Evolutionary conservation across 768 basidiomycete genomes (phyloP).

Genomic region (Amanita inopinata): DNA sequence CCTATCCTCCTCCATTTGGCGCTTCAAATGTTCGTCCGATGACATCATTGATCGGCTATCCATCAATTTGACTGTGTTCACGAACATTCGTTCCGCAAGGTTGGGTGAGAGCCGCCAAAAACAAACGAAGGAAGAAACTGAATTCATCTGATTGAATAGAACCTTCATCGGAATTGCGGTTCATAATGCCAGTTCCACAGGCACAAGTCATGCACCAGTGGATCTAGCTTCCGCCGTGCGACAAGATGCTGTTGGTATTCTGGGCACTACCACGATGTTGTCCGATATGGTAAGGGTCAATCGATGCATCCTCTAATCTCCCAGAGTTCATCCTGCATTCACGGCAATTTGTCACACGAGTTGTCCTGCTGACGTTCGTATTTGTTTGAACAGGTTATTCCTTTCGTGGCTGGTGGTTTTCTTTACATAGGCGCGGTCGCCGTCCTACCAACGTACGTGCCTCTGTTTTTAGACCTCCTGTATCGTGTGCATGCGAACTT

Average conservation of each 20-base stretch:
- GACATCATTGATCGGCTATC: conserved; percentile 4
- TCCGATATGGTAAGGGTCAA: conserved; percentile 65
- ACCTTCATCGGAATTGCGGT: conserved; percentile 86
- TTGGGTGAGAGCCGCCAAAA: conserved; percentile 25
- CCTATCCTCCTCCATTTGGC: not conserved
- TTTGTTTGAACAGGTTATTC: conserved; percentile 53
- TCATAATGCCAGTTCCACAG: conserved; percentile 60
- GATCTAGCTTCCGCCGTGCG: conserved; percentile 73
- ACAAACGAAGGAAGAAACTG: not conserved
- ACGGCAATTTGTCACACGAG: conserved; percentile 12
- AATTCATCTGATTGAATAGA: conserved; percentile 23
- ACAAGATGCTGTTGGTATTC: conserved; percentile 64
- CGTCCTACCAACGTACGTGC: conserved; percentile 76
- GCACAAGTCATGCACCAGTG: conserved; percentile 25
- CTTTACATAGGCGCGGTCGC: conserved; percentile 91
- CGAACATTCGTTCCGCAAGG: conserved; percentile 19
- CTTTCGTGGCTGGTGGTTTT: conserved; percentile 87
- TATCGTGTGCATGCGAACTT: too few species aligned
- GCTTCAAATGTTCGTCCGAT: conserved; percentile 10
- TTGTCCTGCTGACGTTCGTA: conserved; percentile 14
- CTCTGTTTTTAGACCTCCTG: conserved; percentile 9
- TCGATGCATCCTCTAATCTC: not conserved
- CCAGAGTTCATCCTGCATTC: too few species aligned
- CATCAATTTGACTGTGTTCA: conserved; percentile 9
- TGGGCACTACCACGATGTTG: conserved; percentile 73